Evolutionary conservation across 1,284 basidiomycete species (phyloP).

Genomic region (Rhodotorula sp.): DNA sequence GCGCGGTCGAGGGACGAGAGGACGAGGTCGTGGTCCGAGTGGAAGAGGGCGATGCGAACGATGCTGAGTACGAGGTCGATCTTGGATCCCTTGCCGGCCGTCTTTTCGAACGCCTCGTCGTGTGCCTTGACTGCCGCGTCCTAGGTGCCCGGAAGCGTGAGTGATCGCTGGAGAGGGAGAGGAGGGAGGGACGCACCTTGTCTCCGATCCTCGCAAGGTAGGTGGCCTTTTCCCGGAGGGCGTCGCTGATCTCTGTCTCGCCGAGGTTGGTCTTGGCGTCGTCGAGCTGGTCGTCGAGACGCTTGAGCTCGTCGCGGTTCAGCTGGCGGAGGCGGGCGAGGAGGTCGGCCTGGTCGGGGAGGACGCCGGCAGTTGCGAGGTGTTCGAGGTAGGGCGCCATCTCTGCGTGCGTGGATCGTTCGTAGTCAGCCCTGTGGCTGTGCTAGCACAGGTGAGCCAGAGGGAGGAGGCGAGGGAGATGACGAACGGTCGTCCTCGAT

Average conservation of each 20-base stretch:
- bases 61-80: constrained; percentile 91
- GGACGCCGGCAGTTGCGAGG: constrained; percentile 3
- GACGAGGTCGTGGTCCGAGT: constrained; percentile 75
- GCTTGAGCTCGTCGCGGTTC: constrained; percentile 74
- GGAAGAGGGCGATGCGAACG: constrained; percentile 89
- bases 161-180: background rate
- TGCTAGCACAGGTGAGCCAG: too few relatives aligned
- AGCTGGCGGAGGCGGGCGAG: constrained; percentile 70
- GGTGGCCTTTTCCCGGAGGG: constrained; percentile 78
- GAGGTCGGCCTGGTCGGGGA: constrained; percentile 50
- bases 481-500: constrained; percentile 80
- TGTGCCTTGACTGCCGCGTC: constrained; percentile 76
- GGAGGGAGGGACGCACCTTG: constrained; percentile 61
- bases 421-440: too few relatives aligned
- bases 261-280: constrained; percentile 90
- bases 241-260: constrained; percentile 89
- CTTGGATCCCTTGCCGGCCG: constrained; percentile 84
- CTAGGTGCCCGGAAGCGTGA: constrained; percentile 50
- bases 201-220: constrained; percentile 90
- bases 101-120: constrained; percentile 84
- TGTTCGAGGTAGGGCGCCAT: constrained; percentile 69
- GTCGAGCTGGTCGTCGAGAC: constrained; percentile 74
- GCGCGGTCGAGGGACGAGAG: constrained; percentile 75
- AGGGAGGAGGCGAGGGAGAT: background rate
- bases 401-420: constrained; percentile 54